phyloP scores from a whole-genome alignment of 2,329 filamentous ascomycete species.

The Verruconis gallopava region DNA sequence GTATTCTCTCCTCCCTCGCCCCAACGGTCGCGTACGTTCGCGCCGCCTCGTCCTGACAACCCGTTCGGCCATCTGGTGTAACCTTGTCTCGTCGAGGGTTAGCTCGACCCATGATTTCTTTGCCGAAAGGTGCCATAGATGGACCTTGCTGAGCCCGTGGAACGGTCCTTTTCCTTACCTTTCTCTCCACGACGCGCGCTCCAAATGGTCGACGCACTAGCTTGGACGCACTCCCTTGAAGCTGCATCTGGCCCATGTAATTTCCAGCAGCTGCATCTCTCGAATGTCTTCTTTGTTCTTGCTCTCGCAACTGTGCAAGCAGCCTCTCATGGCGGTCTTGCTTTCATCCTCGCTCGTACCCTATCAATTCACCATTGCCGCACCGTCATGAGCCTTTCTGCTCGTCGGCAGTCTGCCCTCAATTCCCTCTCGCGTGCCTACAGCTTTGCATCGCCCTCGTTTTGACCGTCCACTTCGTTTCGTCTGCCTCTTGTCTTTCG shows the following conservation, averaged over 20 bases:
- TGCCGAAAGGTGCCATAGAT: too few relatives aligned
- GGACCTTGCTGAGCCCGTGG: too few relatives aligned
- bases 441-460: slow-evolving; percentile 5
- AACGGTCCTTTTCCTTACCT: too few relatives aligned
- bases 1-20: too few relatives aligned
- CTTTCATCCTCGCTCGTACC: neutral
- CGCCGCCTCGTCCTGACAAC: too few relatives aligned
- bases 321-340: neutral
- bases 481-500: slow-evolving; percentile 6
- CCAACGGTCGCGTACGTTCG: too few relatives aligned
- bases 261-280: neutral
- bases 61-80: too few relatives aligned
- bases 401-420: neutral
- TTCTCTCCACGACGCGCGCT: neutral
- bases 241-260: neutral
- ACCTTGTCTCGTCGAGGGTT: too few relatives aligned
- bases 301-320: neutral
- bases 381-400: slow-evolving; percentile 9
- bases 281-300: neutral
- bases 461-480: slow-evolving; percentile 8
- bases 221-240: neutral
- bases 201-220: neutral
- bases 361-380: slow-evolving; percentile 1
- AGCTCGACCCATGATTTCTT: too few relatives aligned
- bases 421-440: slow-evolving; percentile 2